Conservation (phyloP, 805 yeast genomes). For the Teunomyces barrocoloradensis region DNA sequence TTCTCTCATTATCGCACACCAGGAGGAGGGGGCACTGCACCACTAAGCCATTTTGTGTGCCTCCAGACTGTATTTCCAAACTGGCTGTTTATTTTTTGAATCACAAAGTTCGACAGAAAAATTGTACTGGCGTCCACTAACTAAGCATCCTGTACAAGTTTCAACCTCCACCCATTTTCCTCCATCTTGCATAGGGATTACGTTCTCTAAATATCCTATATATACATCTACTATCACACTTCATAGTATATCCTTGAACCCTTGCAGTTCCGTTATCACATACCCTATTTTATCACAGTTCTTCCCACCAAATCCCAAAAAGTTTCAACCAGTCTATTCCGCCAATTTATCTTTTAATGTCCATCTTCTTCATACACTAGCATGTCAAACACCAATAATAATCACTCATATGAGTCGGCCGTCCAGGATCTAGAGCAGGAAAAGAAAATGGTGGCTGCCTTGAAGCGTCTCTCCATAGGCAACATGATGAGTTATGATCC, state of each 20-base stretch:
- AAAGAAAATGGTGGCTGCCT: conserved; percentile 66
- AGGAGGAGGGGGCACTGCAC: background rate
- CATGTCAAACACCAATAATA: background rate
- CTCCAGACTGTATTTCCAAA: background rate
- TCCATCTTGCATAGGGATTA: background rate
- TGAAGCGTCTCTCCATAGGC: conserved; percentile 73
- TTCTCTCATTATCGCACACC: no score
- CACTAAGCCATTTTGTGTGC: background rate
- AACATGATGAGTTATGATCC: conserved; percentile 62
- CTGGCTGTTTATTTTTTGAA: conserved; percentile 1
- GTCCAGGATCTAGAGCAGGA: conserved; percentile 77
- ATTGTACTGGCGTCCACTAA: conserved; percentile 4
- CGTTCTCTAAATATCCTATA: background rate
- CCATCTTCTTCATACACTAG: conserved; percentile 1
- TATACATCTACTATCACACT: background rate
- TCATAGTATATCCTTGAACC: background rate
- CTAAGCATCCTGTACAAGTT: background rate
- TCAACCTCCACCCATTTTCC: background rate
- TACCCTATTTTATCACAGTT: background rate
- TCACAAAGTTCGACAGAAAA: conserved; percentile 4
- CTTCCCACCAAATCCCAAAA: background rate
- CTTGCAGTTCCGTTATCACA: background rate
- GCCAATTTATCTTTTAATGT: conserved; percentile 1
- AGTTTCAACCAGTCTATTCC: background rate
- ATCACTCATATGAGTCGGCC: conserved; percentile 44